Evolutionary conservation across 176 grass and related monocot genomes (phyloP), one percentile per base, ranked within the genome.

Genomic region (Aegilops speltoides): DNA sequence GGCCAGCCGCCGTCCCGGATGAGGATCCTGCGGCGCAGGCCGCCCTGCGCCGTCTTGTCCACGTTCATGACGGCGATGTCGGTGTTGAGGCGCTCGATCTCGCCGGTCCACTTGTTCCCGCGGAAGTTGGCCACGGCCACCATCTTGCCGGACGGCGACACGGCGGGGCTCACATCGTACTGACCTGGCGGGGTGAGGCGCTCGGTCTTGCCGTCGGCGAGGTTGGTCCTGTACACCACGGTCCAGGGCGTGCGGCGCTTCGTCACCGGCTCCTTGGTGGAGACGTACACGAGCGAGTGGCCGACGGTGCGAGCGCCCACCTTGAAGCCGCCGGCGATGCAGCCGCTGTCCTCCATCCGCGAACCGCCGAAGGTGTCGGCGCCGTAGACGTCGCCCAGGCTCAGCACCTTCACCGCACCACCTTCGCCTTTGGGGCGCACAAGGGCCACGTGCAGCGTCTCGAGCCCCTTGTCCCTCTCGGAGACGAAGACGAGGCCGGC

Each of bases 51-150:
- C 7, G 50, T 3, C 6, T 15, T 33, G 1, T 91, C 76, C 14
- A 85, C 80, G 78, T 91, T 88, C 85, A 91, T 91, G 4, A 91
- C 6, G 4, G 23, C 43, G 40, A 91, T 88, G 82, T 91, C 86
- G 0, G 86, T 91, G 14, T 77, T 16, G 0, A 88, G 60, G 31
- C 62, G 24, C 76, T 91, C 89, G 24, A 91, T 91, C 77, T 88
- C 89, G 15, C 89, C 89, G 0, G 1, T 9, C 89, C 89, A 91
- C 7, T 2, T 1, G 62, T 72, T 80, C 5, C 61, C 32, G 3
- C 34, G 61, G 45, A 85, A 89, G 43, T 24, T 78, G 4, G 90
- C 90, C 45, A 85, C 74, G 4, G 86, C 89, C 33, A 91, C 68
- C 61, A 28, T 81, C 86, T 81, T 88, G 14, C 89, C 81, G 0